Conservation (phyloP, 2,329 filamentous ascomycete genomes). For the Cordyceps javanica region DNA sequence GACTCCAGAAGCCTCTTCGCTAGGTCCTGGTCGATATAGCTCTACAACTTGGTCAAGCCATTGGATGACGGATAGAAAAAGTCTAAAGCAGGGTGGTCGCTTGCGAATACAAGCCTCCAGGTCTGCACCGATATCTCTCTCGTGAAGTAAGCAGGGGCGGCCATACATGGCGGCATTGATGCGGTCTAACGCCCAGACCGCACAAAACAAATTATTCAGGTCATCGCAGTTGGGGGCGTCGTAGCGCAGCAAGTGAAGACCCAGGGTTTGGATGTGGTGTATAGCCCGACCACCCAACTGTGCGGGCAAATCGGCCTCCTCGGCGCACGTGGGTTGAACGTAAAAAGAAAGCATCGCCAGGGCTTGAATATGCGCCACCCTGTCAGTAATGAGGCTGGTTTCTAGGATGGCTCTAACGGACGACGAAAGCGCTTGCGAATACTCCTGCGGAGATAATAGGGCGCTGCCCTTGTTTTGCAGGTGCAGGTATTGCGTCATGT, state of each 20-base stretch:
- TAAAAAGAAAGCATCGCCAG: constrained; percentile 52
- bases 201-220: constrained; percentile 48
- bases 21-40: constrained; percentile 50
- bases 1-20: constrained; percentile 32
- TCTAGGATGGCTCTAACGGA: constrained; percentile 45
- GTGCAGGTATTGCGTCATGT: constrained; percentile 38
- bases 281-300: constrained; percentile 48
- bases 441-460: constrained; percentile 39
- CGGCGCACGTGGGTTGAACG: constrained; percentile 46
- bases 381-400: constrained; percentile 46
- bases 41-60: constrained; percentile 54
- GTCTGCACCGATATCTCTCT: constrained; percentile 51
- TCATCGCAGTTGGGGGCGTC: constrained; percentile 34
- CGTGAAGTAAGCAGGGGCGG: constrained; percentile 53
- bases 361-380: constrained; percentile 49
- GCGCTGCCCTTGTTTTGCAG: constrained; percentile 33
- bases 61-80: constrained; percentile 48
- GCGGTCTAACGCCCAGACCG: constrained; percentile 55
- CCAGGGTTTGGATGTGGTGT: constrained; percentile 50
- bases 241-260: constrained; percentile 45
- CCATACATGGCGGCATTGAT: constrained; percentile 56
- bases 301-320: constrained; percentile 49
- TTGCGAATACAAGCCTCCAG: constrained; percentile 43
- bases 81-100: constrained; percentile 48
- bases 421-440: constrained; percentile 41